Base-by-base conservation (phyloP, 495 filamentous ascomycete species). In the Xylaria cubensis region DNA sequence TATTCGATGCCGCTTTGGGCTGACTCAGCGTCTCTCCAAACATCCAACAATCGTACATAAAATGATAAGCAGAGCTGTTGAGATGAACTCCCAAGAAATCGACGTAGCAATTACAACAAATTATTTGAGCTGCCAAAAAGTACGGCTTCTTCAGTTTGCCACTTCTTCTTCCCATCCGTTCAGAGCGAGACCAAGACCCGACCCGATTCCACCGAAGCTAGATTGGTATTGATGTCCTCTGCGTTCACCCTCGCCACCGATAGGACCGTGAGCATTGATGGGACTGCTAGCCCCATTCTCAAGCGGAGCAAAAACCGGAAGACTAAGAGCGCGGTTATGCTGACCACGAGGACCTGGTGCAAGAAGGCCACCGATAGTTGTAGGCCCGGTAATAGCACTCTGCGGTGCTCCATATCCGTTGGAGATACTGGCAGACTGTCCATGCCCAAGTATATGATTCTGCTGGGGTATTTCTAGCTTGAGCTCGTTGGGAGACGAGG, bases 251-350 rank as follows among this genome's bases (percentile, higher is more conserved):
- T 82, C 82, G 65, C 76, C 77, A 24, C 69, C 72, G 2, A 72
- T 72, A 66, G 81, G 83, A 41, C 84, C 84, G 29, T 81, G 79
- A 32, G 81, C 76, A 69, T 82, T 84, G 70, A 81, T 81, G 9
- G 84, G 84, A 76, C 82, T 87, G 69, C 70, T 82, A 67, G 79
- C 82, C 36, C 85, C 85, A 59, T 87, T 87, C 80, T 87, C 83
- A 56, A 86, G 85, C 21, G 85, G 85, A 1, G 85, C 86, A 55
- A 89, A 84, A 7, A 84, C 93, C 0, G 94, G 94, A 73, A 97
- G 82, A 77, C 92, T 95, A 67, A 96, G 93, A 51, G 94, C 92
- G 41, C 94, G 91, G 75, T 89, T 92, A 81, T 97, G 94, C 74
- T 93, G 91, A 36, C 88, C 88, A 48, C 92, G 90, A 56, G 79